Percentiles rank a stretch among this genome's conserved stretches.
phyloP scores from a whole-genome alignment of 192 early-diverging fungal species.

The Gonapodya prolifera region DNA sequence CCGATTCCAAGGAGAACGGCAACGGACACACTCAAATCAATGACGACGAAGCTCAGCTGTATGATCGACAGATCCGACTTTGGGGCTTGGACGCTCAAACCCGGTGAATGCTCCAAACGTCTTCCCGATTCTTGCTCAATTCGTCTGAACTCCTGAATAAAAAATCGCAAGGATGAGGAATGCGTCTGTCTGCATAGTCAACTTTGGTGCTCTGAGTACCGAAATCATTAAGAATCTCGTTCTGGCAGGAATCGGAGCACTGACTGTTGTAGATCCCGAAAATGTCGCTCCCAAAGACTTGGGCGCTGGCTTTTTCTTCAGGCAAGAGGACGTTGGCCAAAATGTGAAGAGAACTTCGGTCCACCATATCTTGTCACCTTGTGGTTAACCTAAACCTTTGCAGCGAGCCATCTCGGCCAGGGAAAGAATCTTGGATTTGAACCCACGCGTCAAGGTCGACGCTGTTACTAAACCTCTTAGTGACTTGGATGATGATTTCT shows the following conservation, averaged over 20 bases:
- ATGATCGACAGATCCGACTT: constrained; percentile 93
- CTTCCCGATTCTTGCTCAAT: neutral
- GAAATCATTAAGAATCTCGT: constrained; percentile 91
- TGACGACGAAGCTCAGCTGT: constrained; percentile 78
- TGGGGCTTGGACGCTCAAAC: constrained; percentile 93
- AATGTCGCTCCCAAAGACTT: constrained; percentile 48
- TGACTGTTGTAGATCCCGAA: constrained; percentile 56
- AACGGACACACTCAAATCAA: constrained; percentile 9
- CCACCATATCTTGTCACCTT: neutral
- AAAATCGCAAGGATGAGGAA: constrained; percentile 55
- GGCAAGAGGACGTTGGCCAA: constrained; percentile 47
- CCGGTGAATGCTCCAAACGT: constrained; percentile 26
- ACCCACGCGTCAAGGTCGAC: constrained; percentile 64
- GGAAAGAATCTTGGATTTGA: constrained; percentile 52
- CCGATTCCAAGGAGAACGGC: neutral
- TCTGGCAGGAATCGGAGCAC: constrained; percentile 65
- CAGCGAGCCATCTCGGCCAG: constrained; percentile 54
- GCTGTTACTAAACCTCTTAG: constrained; percentile 30
- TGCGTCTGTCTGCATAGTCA: constrained; percentile 58
- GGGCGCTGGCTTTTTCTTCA: constrained; percentile 62
- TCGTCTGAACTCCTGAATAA: neutral
- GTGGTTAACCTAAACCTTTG: neutral
- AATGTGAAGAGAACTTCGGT: constrained; percentile 36
- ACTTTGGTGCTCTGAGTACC: constrained; percentile 58
- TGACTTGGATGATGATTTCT: constrained; percentile 31